Base-by-base conservation (phyloP, 176 grass and related monocot genomes). In the Cenchrus purpureus region DNA sequence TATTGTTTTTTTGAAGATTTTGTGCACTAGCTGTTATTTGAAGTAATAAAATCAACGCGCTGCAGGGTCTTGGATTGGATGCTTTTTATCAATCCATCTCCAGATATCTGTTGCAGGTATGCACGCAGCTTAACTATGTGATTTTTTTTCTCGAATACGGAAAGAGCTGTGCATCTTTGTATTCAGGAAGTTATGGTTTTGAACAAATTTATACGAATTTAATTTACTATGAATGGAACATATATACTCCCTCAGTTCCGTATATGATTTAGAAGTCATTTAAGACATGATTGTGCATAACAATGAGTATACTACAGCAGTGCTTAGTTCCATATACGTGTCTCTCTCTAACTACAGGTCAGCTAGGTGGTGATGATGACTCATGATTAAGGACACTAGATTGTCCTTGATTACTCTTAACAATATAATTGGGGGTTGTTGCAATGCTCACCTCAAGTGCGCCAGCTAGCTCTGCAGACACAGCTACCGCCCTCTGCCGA, bases 381-480 rank as follows among this genome's bases (percentile, higher is more conserved):
- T 79, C 68, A 87, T 90, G 75, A 90, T 87, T 37, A 90, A 66
- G 61, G 51, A 79, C 80, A 83, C 60, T 65, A 82, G 62, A 87
- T 85, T 69, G 88, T 89, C 83, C 71, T 64, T 77, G 54, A 66
- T 49, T 74, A 43, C 10, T 48, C 71, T 12, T 50, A 53, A 54
- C 11, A 40, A 4, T 40, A 40, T 40, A 40, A 40, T 40, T 16
- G 0, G 49, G 49, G 59, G 84, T 87, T 40, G 89, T 87, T 87
- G 89, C 84, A 61, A 69, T 80, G 89, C 75, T 80, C 68, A 55
- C 80, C 80, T 84, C 89, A 79, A 87, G 84, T 75, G 89, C 84
- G 89, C 80, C 89, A 90, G 89, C 80, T 62, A 90, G 89, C 80
- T 62, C 61, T 60, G 43, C 28, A 25, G 20, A 58, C 61, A 48